Evolutionary conservation across 164 flowering plant species (phyloP).

Genomic region (Vitis riparia): DNA sequence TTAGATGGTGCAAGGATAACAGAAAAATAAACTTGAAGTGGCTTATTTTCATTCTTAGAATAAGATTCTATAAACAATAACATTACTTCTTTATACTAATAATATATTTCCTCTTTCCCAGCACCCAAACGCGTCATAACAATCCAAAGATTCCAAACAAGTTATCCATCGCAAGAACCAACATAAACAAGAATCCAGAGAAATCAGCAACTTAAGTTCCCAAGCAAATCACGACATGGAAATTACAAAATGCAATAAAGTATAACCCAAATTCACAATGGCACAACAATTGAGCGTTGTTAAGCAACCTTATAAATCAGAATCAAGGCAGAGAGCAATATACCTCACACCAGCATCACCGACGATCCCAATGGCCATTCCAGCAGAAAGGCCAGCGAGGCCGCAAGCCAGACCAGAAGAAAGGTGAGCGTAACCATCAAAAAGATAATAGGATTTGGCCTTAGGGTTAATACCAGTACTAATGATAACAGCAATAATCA

Average conservation of each 20-base stretch:
- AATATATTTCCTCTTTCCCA: no score
- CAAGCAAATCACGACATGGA: neutral
- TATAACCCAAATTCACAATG: neutral
- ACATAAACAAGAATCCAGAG: no score
- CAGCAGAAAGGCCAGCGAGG: constrained; percentile 89
- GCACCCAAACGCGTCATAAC: no score
- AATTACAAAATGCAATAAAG: neutral
- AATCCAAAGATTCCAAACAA: no score
- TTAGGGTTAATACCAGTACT: constrained; percentile 92
- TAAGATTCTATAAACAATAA: no score
- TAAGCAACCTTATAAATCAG: neutral
- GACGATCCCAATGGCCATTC: constrained; percentile 92
- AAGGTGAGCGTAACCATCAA: constrained; percentile 84
- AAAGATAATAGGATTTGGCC: constrained; percentile 77
- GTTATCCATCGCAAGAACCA: no score
- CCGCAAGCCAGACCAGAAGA: constrained; percentile 89
- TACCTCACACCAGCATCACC: constrained; percentile 93
- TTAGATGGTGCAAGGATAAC: no score
- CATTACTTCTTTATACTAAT: no score
- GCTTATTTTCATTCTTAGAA: no score
- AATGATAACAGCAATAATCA: constrained; percentile 84
- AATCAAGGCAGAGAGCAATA: neutral
- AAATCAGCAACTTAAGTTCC: neutral
- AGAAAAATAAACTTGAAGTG: no score
- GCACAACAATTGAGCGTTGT: neutral